Evolutionary conservation across 208 protist genomes (phyloP), one percentile per base, ranked within the genome.

Genomic region (Trypanosoma mega): DNA sequence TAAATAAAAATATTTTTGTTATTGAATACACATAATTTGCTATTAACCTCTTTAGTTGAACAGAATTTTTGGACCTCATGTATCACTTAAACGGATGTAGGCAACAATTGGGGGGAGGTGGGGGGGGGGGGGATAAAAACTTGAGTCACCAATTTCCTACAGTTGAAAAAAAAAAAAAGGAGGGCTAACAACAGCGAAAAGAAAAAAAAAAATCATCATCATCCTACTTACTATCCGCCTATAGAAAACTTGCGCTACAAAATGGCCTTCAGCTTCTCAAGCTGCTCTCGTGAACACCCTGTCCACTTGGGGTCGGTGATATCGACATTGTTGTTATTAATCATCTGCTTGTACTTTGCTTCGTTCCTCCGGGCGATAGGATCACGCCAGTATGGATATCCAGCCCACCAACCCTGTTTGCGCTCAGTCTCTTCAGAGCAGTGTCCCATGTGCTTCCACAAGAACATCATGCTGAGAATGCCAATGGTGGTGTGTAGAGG

Each of bases 301-400:
- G 89, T 96, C 89, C 89, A 96, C 70, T 96, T 96, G 36, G 89
- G 79, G 43, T 96, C 83, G 0, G 83, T 89, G 37, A 96, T 82
- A 53, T 96, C 89, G 24, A 96, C 85, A 34, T 88, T 62, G 64
- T 96, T 96, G 66, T 82, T 84, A 71, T 83, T 78, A 60, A 96
- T 96, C 29, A 96, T 63, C 23, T 72, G 54, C 78, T 92, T 93
- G 67, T 96, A 96, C 47, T 90, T 88, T 21, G 58, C 60, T 46
- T 96, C 85, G 69, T 96, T 96, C 41, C 85, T 82, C 53, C 84
- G 82, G 20, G 82, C 85, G 68, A 96, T 96, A 56, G 89, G 89
- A 61, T 96, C 89, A 55, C 89, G 89, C 89, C 89, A 96, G 80
- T 93, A 93, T 26, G 89, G 89, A 74, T 96, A 96, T 50, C 89